Evolutionary conservation across 192 early-diverging fungal genomes (phyloP).

Genomic region (Coemansia erecta): DNA sequence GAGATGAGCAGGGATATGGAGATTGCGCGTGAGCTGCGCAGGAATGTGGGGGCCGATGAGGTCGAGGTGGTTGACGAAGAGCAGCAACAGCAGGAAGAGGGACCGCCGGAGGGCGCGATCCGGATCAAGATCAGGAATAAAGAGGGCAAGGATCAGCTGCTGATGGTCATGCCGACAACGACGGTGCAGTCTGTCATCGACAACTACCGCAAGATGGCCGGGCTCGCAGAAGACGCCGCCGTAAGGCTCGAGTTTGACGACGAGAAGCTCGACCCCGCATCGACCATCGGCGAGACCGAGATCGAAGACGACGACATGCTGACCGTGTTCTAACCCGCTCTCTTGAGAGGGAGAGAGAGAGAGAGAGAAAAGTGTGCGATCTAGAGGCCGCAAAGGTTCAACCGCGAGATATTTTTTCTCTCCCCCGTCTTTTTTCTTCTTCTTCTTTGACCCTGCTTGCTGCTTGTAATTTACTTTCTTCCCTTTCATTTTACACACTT

Average conservation of each 20-base stretch:
- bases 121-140: slow-evolving; percentile 42
- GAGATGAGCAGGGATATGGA: slow-evolving; percentile 30
- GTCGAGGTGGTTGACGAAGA: no score
- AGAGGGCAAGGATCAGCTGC: slow-evolving; percentile 29
- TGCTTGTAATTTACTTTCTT: background rate
- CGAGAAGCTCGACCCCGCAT: slow-evolving; percentile 49
- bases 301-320: slow-evolving; percentile 65
- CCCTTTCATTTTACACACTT: no score
- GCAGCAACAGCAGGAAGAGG: slow-evolving; percentile 1
- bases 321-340: slow-evolving; percentile 32
- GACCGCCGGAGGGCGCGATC: slow-evolving; percentile 16
- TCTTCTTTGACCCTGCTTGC: background rate
- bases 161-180: slow-evolving; percentile 39
- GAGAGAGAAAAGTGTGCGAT: no score
- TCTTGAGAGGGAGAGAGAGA: no score
- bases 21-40: slow-evolving; percentile 16
- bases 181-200: slow-evolving; percentile 46
- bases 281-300: slow-evolving; percentile 53
- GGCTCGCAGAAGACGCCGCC: slow-evolving; percentile 7
- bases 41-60: background rate
- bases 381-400: no score
- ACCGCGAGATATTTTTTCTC: slow-evolving; percentile 1
- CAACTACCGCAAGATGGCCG: slow-evolving; percentile 48
- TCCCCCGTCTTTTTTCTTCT: background rate
- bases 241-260: slow-evolving; percentile 58